phyloP scores from a whole-genome alignment of 495 filamentous ascomycete species.

The Parathielavia appendiculata region DNA sequence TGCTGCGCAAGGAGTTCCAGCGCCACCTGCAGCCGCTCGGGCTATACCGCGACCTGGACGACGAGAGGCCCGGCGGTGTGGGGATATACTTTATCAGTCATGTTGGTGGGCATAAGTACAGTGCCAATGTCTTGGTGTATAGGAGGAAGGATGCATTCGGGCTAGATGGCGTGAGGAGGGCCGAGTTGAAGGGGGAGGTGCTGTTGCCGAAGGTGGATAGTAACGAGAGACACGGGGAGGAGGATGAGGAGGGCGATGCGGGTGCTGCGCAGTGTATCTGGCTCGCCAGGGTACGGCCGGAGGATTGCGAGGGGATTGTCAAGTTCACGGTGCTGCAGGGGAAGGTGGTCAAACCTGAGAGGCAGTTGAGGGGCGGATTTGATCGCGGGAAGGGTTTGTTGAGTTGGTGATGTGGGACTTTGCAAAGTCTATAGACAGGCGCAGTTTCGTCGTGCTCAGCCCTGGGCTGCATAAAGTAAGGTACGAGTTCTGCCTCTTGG shows the following conservation, averaged over 20 bases:
- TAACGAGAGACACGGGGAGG: constrained; percentile 3
- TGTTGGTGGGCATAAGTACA: constrained; percentile 91
- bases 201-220: constrained; percentile 23
- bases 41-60: constrained; percentile 79
- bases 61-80: constrained; percentile 81
- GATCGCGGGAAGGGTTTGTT: constrained; percentile 71
- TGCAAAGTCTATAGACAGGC: neutral
- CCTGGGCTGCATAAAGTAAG: neutral
- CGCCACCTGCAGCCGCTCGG: constrained; percentile 80
- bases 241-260: constrained; percentile 39
- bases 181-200: constrained; percentile 8
- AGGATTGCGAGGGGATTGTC: constrained; percentile 93
- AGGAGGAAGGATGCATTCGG: constrained; percentile 59
- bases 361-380: constrained; percentile 84
- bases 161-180: constrained; percentile 38
- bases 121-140: constrained; percentile 89
- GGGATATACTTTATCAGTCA: constrained; percentile 95
- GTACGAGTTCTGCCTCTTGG: too few species aligned
- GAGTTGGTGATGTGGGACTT: constrained; percentile 63
- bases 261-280: constrained; percentile 86
- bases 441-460: neutral
- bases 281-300: constrained; percentile 81
- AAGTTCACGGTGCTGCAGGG: constrained; percentile 86
- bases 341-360: constrained; percentile 82
- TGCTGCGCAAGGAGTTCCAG: constrained; percentile 81